These are phyloP conservation scores for Sugiyamaella americana DNA, from an alignment of 805 yeast species.

Conservation along the genomic window DNA sequence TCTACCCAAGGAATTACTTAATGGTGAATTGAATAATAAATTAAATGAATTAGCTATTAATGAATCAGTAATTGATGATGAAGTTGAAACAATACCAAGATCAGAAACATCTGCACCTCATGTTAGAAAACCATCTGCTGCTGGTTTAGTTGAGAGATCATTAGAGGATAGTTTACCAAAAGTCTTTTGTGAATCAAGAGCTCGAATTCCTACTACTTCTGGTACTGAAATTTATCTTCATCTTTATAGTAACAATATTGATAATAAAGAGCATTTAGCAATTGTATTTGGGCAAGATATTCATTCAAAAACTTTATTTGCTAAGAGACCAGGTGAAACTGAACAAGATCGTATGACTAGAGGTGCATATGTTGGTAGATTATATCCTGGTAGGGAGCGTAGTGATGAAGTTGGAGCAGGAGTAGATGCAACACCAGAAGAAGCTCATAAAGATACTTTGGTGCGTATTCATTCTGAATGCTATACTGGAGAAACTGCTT, in stretches of 20 bases:
- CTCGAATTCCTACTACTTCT: conserved; percentile 91
- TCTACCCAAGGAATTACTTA: no score
- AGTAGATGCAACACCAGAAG: background rate
- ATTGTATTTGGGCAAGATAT: conserved; percentile 94
- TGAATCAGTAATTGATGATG: background rate
- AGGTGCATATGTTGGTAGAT: conserved; percentile 90
- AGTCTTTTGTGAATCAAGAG: conserved; percentile 87
- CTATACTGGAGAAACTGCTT: conserved; percentile 98
- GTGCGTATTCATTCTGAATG: conserved; percentile 96
- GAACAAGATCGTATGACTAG: conserved; percentile 96
- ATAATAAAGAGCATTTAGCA: conserved; percentile 91
- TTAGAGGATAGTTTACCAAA: conserved; percentile 45
- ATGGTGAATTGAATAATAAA: conserved; percentile 3
- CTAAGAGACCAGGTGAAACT: conserved; percentile 57
- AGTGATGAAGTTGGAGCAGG: conserved; percentile 33
- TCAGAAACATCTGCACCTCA: background rate
- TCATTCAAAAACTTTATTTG: conserved; percentile 68
- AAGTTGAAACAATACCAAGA: background rate
- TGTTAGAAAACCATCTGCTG: conserved; percentile 3
- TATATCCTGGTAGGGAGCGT: conserved; percentile 74
- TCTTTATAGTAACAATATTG: conserved; percentile 77
- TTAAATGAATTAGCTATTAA: background rate
- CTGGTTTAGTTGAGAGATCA: conserved; percentile 11
- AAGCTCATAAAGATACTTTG: conserved; percentile 34
- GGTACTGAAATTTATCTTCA: conserved; percentile 94